Conservation (phyloP, 805 yeast genomes). For the Yamadazyma phyllophila region DNA sequence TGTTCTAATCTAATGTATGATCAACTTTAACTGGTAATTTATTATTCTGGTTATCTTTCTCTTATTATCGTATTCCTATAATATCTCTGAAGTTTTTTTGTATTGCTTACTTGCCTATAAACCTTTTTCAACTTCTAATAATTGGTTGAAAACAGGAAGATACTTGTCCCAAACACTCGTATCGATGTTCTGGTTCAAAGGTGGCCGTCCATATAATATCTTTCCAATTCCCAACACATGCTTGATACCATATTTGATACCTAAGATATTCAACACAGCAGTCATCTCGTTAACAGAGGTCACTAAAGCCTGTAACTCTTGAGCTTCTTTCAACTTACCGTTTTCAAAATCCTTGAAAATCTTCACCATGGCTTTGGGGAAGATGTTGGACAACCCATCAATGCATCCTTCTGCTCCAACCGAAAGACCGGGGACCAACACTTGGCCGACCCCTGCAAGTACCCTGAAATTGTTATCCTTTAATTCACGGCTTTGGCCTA, state of each 20-base stretch:
- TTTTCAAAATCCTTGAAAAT: conserved; percentile 35
- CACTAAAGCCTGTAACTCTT: conserved; percentile 39
- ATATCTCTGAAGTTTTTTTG: no score
- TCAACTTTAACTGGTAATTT: no score
- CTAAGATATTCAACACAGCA: conserved; percentile 43
- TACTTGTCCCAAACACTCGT: conserved; percentile 14
- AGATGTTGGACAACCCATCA: conserved; percentile 52
- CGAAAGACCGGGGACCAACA: conserved; percentile 46
- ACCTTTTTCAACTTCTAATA: conserved; percentile 11
- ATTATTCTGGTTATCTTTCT: no score
- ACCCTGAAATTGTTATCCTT: conserved; percentile 37
- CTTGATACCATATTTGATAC: conserved; percentile 44
- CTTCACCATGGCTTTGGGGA: conserved; percentile 48
- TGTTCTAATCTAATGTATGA: not conserved
- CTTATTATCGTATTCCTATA: no score
- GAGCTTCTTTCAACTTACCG: conserved; percentile 43
- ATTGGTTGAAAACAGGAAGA: conserved; percentile 11
- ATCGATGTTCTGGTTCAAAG: conserved; percentile 37
- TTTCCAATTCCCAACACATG: conserved; percentile 41
- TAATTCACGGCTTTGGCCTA: conserved; percentile 43
- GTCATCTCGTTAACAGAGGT: conserved; percentile 48
- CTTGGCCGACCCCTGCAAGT: conserved; percentile 54
- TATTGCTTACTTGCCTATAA: no score
- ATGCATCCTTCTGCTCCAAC: conserved; percentile 50
- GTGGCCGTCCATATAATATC: conserved; percentile 46